Base-by-base conservation (phyloP, 2,329 filamentous ascomycete genomes). In the Rhytidhysteron rufulum region DNA sequence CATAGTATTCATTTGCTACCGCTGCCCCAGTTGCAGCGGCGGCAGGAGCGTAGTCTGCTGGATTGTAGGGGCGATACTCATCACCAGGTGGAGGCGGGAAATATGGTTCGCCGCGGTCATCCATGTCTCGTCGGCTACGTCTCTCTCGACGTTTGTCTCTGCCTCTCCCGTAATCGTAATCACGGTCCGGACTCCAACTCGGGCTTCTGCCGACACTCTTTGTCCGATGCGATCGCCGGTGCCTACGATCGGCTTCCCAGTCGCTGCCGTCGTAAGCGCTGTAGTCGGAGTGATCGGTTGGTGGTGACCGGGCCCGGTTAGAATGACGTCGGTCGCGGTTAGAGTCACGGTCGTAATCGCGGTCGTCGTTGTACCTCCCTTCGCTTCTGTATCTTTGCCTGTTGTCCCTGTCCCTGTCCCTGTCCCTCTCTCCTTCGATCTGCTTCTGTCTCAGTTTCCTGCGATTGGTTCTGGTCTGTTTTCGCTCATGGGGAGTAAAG, bases 51-150 rank as follows among this genome's bases (percentile, higher is more conserved):
- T 63, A 59, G 37, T 63, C 60, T 41, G 60, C 60, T 25, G 62
- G 53, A 34, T 62, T 60, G 48, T 66, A 66, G 13, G 61, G 56
- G 41, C 48, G 56, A 42, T 34, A 29, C 31, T 64, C 63, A 31
- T 60, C 57, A 37, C 57, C 54, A 29, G 60, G 58, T 30, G 57
- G 58, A 29, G 61, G 62, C 44, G 58, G 51, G 38, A 59, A 63
- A 36, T 62, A 56, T 19, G 53, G 53, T 19, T 39, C 30, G 15
- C 43, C 47, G 35, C 53, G 51, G 17, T 58, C 58, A 9, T 57
- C 57, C 54, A 64, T 61, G 37, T 43, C 21, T 4, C 18, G 13
- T 27, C 8, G 24, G 13, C 24, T 27, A 9, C 27, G 38, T 17
- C 17, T 31, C 15, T 24, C 16, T 38, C 21, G 20, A 11, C 31